Percentiles rank a stretch among this genome's conserved stretches.
These are phyloP conservation scores for Pulveroboletus sp. DNA, from an alignment of 768 basidiomycete species.

Conservation along the genomic window DNA sequence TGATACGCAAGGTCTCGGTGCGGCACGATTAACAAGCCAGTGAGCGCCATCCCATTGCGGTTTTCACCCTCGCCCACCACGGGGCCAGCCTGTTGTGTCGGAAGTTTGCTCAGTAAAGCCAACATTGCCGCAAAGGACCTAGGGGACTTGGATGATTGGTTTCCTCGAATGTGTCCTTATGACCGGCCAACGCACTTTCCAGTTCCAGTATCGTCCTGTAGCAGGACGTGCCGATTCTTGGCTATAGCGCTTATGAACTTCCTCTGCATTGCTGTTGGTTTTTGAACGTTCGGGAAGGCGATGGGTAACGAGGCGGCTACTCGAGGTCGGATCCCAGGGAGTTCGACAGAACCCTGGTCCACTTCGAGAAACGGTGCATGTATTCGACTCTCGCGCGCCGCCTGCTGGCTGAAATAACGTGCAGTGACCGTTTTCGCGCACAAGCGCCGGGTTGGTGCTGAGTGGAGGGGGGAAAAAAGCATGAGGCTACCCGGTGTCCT, in stretches of 20 bases:
- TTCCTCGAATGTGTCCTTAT: neutral
- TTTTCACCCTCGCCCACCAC: slow-evolving; percentile 14
- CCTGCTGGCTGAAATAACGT: slow-evolving; percentile 27
- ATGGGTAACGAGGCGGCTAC: slow-evolving; percentile 46
- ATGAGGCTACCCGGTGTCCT: slow-evolving; percentile 19
- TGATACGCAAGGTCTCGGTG: slow-evolving; percentile 71
- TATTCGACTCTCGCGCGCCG: slow-evolving; percentile 1
- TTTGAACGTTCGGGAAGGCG: slow-evolving; percentile 58
- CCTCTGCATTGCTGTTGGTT: slow-evolving; percentile 56
- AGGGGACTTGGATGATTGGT: neutral
- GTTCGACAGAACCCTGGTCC: slow-evolving; percentile 37
- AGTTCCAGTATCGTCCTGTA: slow-evolving; percentile 70
- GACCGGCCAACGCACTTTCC: slow-evolving; percentile 57
- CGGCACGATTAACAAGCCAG: slow-evolving; percentile 62
- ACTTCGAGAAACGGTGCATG: neutral
- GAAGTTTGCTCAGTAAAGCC: slow-evolving; percentile 57
- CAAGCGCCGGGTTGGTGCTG: slow-evolving; percentile 14
- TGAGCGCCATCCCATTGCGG: slow-evolving; percentile 33
- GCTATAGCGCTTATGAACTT: slow-evolving; percentile 60
- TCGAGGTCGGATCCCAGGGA: slow-evolving; percentile 46
- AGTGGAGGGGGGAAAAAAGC: slow-evolving; percentile 15
- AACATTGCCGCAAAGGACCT: slow-evolving; percentile 73
- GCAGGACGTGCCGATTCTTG: slow-evolving; percentile 51
- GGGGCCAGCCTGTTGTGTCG: slow-evolving; percentile 23
- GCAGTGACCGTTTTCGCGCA: slow-evolving; percentile 17